These are phyloP conservation scores for Discostella stelligeroides DNA, from an alignment of 108 stramenopile species.

Conservation along the genomic window DNA sequence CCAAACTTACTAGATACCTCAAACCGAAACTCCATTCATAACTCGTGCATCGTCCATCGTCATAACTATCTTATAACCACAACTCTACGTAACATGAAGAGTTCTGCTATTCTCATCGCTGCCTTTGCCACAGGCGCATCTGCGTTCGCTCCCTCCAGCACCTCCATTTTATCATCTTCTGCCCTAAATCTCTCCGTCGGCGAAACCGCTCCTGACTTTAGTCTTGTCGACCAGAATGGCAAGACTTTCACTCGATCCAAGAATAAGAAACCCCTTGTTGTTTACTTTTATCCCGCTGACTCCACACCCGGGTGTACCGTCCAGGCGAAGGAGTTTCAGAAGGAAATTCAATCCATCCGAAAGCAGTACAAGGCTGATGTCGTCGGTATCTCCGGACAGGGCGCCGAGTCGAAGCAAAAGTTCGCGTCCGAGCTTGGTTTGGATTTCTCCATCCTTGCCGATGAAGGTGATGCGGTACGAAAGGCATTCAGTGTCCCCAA, in stretches of 20 bases:
- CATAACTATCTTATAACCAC: not conserved
- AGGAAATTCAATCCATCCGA: conserved; percentile 68
- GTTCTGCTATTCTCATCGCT: conserved; percentile 32
- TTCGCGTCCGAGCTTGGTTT: conserved; percentile 78
- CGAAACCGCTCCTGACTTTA: conserved; percentile 81
- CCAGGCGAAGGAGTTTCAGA: conserved; percentile 73
- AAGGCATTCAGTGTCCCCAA: conserved; percentile 72
- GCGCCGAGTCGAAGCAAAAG: conserved; percentile 73
- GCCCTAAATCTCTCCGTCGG: conserved; percentile 70
- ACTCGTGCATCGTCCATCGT: not conserved
- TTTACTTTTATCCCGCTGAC: conserved; percentile 86
- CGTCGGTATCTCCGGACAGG: conserved; percentile 83
- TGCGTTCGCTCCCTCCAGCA: conserved; percentile 62
- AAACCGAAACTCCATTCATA: too few species aligned
- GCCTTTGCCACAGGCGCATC: conserved; percentile 37
- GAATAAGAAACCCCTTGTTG: conserved; percentile 82
- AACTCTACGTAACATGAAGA: conserved; percentile 52
- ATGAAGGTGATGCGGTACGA: conserved; percentile 70
- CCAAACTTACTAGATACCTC: too few species aligned
- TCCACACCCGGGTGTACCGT: conserved; percentile 81
- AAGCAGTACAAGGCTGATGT: conserved; percentile 77
- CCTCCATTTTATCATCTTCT: conserved; percentile 22
- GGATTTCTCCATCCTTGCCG: conserved; percentile 77
- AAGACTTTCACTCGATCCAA: conserved; percentile 72
- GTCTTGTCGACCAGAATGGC: conserved; percentile 77